A percentile compares a stretch with the other conserved stretches of the same genome.
Conservation (phyloP, 768 basidiomycete genomes). For the Mycena pura region DNA sequence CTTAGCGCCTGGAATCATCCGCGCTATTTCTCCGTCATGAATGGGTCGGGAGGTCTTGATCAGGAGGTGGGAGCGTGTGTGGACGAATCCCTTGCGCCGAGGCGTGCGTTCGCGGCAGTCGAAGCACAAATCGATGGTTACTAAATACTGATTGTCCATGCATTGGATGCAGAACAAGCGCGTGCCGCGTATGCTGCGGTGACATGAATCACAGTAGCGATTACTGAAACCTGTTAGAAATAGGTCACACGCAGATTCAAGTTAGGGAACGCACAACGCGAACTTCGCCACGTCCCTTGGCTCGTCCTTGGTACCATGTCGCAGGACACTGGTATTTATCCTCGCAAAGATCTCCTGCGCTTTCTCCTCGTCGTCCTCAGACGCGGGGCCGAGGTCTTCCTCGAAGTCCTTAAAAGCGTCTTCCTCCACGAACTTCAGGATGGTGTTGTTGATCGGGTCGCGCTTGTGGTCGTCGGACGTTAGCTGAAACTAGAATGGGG, state of each 20-base stretch:
- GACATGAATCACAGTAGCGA: constrained; percentile 11
- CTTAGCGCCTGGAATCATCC: constrained; percentile 17
- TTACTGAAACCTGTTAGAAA: neutral
- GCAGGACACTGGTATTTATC: neutral
- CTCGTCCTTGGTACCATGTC: constrained; percentile 4
- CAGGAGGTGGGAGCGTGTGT: constrained; percentile 12
- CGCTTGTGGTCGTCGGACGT: constrained; percentile 3
- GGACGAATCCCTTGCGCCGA: neutral
- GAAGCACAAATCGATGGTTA: constrained; percentile 4
- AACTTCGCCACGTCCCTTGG: no score
- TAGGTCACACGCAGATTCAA: no score
- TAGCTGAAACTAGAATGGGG: constrained; percentile 7
- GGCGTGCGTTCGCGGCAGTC: constrained; percentile 15
- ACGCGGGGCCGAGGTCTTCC: constrained; percentile 12
- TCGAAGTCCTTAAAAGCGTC: constrained; percentile 10
- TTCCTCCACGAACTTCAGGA: constrained; percentile 4
- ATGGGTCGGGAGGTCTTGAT: constrained; percentile 15
- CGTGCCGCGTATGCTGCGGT: neutral
- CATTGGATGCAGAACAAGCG: constrained; percentile 19
- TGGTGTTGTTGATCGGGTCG: constrained; percentile 15
- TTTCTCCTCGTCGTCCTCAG: constrained; percentile 17
- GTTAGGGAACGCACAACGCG: no score
- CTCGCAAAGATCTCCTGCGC: constrained; percentile 1
- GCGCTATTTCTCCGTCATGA: constrained; percentile 16
- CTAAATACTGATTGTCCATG: constrained; percentile 9